Percentiles rank a stretch among this genome's conserved stretches.
These are phyloP conservation scores for Erodium maritimum DNA, from an alignment of 345 rosid genomes.

Conservation along the genomic window DNA sequence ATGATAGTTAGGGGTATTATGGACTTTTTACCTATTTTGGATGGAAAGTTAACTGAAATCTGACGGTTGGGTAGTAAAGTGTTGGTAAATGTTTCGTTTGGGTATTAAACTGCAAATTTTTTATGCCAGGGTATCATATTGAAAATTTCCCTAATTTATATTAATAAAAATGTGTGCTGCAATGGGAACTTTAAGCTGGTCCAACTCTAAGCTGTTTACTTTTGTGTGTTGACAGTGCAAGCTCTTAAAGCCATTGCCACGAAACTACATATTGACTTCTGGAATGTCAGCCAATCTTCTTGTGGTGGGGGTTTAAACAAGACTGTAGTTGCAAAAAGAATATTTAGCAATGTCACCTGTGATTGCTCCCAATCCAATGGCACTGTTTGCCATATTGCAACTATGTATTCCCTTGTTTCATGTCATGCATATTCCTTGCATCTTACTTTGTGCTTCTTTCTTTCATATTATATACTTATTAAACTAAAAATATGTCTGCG, in stretches of 20 bases:
- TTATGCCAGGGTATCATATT: too few species aligned
- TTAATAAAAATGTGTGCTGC: background rate
- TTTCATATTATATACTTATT: background rate
- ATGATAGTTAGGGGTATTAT: too few species aligned
- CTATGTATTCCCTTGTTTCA: conserved; percentile 28
- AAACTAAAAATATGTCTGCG: background rate
- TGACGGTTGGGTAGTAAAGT: too few species aligned
- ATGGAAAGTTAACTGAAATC: too few species aligned
- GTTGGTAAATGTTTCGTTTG: too few species aligned
- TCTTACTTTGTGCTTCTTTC: background rate
- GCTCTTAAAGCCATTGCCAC: conserved; percentile 30
- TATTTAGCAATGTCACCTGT: conserved; percentile 31
- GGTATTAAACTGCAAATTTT: too few species aligned
- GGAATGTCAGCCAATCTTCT: conserved; percentile 24
- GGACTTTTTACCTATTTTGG: too few species aligned
- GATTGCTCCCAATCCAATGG: conserved; percentile 31
- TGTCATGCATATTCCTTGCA: background rate
- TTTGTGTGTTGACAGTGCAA: conserved; percentile 29
- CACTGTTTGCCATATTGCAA: conserved; percentile 45
- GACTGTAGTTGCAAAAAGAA: background rate
- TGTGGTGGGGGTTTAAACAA: conserved; percentile 36
- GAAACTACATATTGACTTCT: conserved; percentile 23
- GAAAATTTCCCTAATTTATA: background rate
- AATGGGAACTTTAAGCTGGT: too few species aligned
- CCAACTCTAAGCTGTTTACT: background rate